Base-by-base conservation (phyloP, 2,329 filamentous ascomycete genomes). In the Phialemoniopsis sp. region DNA sequence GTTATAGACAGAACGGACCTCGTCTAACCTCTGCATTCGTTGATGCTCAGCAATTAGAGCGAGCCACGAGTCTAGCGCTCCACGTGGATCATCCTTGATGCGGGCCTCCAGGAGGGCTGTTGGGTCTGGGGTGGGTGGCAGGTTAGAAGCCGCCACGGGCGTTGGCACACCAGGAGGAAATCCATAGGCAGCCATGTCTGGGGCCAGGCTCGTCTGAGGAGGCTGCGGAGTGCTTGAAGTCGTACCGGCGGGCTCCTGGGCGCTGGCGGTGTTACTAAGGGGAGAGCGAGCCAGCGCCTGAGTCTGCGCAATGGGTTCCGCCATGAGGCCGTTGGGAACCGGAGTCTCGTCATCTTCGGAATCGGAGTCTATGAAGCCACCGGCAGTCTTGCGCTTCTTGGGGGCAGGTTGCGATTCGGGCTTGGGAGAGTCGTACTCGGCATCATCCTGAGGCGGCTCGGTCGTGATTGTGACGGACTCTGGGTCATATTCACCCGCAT, bases 11-110 rank as follows among this genome's bases (percentile, higher is more conserved):
- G 74, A 78, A 47, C 91, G 81, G 19, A 87, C 80, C 53, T 91
- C 85, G 44, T 95, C 88, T 46, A 90, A 67, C 61, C 89, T 87
- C 64, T 86, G 86, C 53, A 85, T 87, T 54, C 79, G 82, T 51
- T 85, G 85, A 61, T 95, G 80, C 58, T 96, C 89, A 49, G 79
- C 78, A 58, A 98, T 91, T 57, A 98, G 73, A 48, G 79, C 78
- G 53, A 94, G 68, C 93, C 93, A 98, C 26, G 91, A 89, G 59
- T 93, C 87, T 63, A 93, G 80, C 53, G 96, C 90, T 55, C 91
- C 93, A 53, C 89, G 86, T 13, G 91, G 87, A 57, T 98, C 93
- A 56, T 96, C 87, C 58, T 85, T 84, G 60, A 97, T 85, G 56
- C 91, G 83, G 60, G 93, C 87, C 68, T 98, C 91, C 55, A 97